phyloP scores from a whole-genome alignment of 495 filamentous ascomycete species.

The Geopyxis carbonaria region DNA sequence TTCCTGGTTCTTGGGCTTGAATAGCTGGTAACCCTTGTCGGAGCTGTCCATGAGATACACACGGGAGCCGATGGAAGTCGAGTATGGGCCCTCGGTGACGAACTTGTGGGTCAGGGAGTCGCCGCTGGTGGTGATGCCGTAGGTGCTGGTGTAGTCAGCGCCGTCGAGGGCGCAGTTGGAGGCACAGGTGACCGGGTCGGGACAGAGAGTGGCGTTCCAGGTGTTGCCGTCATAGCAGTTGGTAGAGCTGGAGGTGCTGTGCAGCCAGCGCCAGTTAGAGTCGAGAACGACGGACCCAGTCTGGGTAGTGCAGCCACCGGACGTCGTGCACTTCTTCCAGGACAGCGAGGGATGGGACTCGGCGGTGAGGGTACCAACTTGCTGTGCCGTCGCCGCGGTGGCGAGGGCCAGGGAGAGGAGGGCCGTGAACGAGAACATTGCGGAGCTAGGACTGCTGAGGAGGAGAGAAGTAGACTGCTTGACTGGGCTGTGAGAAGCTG shows the following conservation, averaged over 20 bases:
- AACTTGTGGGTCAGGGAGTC: constrained; percentile 38
- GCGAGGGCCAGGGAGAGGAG: constrained; percentile 15
- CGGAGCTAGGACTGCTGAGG: no score
- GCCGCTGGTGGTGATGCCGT: constrained; percentile 40
- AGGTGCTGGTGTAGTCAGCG: constrained; percentile 38
- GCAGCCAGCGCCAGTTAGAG: constrained; percentile 48
- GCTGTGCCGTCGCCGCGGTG: constrained; percentile 17
- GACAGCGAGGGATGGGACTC: constrained; percentile 42
- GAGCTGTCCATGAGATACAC: constrained; percentile 40
- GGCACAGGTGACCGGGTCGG: constrained; percentile 37
- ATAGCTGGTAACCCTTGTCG: constrained; percentile 37
- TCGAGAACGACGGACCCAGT: constrained; percentile 44
- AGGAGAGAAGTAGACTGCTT: no score
- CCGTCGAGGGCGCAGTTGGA: constrained; percentile 44
- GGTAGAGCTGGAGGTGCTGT: constrained; percentile 33
- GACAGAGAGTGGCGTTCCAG: constrained; percentile 40
- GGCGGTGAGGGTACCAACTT: constrained; percentile 20
- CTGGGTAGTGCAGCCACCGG: constrained; percentile 35
- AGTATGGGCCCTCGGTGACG: constrained; percentile 28
- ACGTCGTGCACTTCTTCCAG: constrained; percentile 38
- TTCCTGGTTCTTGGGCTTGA: constrained; percentile 44
- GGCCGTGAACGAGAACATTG: no score
- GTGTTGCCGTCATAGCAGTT: constrained; percentile 50
- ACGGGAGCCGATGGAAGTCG: constrained; percentile 39
- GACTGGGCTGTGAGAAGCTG: no score